These are phyloP conservation scores for Tolypocladium album DNA, from an alignment of 2,329 filamentous ascomycete genomes.

Conservation along the genomic window DNA sequence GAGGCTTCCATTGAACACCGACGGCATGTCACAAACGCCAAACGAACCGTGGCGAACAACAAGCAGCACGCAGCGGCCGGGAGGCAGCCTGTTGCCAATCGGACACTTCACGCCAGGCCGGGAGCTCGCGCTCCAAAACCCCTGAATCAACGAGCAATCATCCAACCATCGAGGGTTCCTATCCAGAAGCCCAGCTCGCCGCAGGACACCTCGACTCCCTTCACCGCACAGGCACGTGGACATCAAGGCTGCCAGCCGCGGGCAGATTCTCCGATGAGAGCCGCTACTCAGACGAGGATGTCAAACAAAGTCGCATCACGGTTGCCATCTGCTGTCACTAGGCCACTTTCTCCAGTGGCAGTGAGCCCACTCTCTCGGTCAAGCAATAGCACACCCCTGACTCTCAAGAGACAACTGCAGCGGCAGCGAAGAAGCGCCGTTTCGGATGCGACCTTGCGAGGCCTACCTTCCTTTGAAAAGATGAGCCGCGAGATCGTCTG, in stretches of 20 bases:
- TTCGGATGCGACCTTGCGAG: neutral
- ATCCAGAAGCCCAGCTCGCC: neutral
- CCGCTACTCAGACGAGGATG: neutral
- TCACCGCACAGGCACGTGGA: neutral
- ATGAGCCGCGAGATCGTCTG: constrained; percentile 19
- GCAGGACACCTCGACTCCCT: neutral
- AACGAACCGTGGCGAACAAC: neutral
- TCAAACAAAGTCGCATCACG: neutral
- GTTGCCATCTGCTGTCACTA: neutral
- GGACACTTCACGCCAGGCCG: neutral
- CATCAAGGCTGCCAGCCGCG: neutral
- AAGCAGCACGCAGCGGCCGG: too few relatives aligned
- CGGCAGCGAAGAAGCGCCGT: neutral
- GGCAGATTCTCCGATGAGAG: neutral
- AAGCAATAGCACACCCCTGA: neutral
- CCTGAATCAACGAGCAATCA: neutral
- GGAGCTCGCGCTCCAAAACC: neutral
- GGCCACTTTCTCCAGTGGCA: neutral
- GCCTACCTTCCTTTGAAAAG: neutral
- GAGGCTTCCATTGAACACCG: neutral
- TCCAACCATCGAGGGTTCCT: neutral
- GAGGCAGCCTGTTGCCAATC: neutral
- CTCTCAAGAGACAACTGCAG: neutral
- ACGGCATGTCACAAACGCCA: neutral
- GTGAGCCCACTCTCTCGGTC: neutral